Evolutionary conservation across 495 filamentous ascomycete genomes (phyloP).

Genomic region (Diplogelasinospora grovesii): DNA sequence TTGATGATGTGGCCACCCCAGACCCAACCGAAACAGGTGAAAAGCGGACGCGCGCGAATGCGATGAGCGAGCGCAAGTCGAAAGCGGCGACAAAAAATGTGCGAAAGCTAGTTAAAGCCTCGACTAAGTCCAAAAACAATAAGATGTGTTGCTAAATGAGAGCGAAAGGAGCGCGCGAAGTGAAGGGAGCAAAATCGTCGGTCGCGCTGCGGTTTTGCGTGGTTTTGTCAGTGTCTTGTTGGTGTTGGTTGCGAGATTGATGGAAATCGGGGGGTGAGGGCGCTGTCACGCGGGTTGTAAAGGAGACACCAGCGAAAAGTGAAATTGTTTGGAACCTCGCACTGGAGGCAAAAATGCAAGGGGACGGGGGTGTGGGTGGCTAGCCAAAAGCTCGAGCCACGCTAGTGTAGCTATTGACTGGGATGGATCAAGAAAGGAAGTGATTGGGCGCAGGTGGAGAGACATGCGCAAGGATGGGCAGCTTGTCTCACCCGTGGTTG

Average conservation of each 20-base stretch:
- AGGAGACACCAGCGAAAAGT: conserved; percentile 16
- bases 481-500: no score
- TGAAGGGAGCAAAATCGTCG: conserved; percentile 9
- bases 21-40: conserved; percentile 21
- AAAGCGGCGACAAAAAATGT: conserved; percentile 13
- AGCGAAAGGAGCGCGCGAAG: conserved; percentile 25
- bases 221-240: conserved; percentile 16
- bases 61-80: conserved; percentile 6
- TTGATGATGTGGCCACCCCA: conserved; percentile 24
- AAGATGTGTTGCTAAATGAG: conserved; percentile 5
- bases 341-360: conserved; percentile 28
- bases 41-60: conserved; percentile 6
- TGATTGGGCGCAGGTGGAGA: conserved; percentile 2
- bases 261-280: conserved; percentile 23
- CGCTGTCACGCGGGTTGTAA: conserved; percentile 30
- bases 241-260: conserved; percentile 20
- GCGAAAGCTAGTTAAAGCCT: conserved; percentile 36
- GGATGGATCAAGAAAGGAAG: conserved; percentile 4
- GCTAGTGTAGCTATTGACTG: conserved; percentile 16
- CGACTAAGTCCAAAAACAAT: conserved; percentile 15
- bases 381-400: no score
- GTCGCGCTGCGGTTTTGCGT: conserved; percentile 18
- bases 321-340: conserved; percentile 23
- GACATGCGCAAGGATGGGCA: no score
- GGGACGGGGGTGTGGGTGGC: conserved; percentile 19